Evolutionary conservation across 2,329 filamentous ascomycete species (phyloP).

Genomic region (Beauveria caledonica): DNA sequence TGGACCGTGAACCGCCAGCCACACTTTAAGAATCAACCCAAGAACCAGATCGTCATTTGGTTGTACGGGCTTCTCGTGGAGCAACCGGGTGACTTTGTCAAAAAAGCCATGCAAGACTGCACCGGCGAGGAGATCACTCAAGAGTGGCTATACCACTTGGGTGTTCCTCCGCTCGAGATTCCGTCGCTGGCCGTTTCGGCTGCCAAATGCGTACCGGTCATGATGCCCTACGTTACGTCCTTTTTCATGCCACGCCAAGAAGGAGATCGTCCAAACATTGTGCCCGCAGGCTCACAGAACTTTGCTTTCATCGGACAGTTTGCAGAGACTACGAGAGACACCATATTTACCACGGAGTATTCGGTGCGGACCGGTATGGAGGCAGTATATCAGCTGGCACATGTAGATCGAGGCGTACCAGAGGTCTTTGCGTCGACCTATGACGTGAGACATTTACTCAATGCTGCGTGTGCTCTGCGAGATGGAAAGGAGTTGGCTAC

Average conservation of each 20-base stretch:
- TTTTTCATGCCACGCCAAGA: not conserved
- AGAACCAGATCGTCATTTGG: not conserved
- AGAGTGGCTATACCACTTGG: not conserved
- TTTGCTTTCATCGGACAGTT: not conserved
- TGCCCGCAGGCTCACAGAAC: not conserved
- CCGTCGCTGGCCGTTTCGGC: not conserved
- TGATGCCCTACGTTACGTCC: not conserved
- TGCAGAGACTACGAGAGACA: not conserved
- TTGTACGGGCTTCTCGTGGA: not conserved
- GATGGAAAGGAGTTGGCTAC: not conserved
- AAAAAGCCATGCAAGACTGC: not conserved
- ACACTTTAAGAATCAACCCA: not conserved
- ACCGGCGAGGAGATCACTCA: not conserved
- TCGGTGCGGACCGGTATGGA: constrained; percentile 29
- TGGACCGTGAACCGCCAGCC: not conserved
- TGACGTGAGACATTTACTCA: not conserved
- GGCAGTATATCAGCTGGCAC: constrained; percentile 22
- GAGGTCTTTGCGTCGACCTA: not conserved
- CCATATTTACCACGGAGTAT: constrained; percentile 23
- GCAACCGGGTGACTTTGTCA: not conserved
- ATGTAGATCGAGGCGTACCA: not conserved
- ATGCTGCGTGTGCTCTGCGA: not conserved
- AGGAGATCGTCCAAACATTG: not conserved
- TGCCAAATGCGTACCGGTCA: not conserved
- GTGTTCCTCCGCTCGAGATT: not conserved